A percentile compares a stretch with the other conserved stretches of the same genome.
These are phyloP conservation scores for Piper longum DNA, from an alignment of 164 flowering plant genomes.

Conservation along the genomic window DNA sequence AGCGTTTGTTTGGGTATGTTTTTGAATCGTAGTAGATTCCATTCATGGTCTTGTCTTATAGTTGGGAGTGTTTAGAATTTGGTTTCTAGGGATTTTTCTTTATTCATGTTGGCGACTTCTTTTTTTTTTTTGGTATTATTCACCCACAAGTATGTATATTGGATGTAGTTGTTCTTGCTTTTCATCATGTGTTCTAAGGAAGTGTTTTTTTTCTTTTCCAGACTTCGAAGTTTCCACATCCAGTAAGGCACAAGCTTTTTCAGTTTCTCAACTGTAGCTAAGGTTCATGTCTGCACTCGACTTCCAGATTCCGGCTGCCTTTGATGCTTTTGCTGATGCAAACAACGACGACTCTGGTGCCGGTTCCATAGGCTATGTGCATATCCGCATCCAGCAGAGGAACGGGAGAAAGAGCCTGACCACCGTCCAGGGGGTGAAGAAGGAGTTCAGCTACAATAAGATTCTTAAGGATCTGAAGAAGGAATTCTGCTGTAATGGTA, in stretches of 20 bases:
- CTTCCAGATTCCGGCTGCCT: slow-evolving; percentile 19
- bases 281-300: slow-evolving; percentile 28
- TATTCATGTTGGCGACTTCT: too few species aligned
- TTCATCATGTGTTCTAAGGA: too few species aligned
- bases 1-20: too few species aligned
- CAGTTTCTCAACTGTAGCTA: background rate
- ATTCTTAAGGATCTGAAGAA: slow-evolving; percentile 13
- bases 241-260: background rate
- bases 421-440: slow-evolving; percentile 20
- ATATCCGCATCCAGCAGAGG: slow-evolving; percentile 68
- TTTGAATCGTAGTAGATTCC: too few species aligned
- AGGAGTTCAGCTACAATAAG: slow-evolving; percentile 49
- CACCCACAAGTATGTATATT: too few species aligned
- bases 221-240: too few species aligned
- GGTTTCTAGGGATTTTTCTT: too few species aligned
- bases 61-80: too few species aligned
- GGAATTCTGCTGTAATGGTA: slow-evolving; percentile 16
- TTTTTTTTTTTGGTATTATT: too few species aligned
- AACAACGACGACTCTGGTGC: slow-evolving; percentile 27
- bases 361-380: slow-evolving; percentile 56
- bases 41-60: too few species aligned
- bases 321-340: slow-evolving; percentile 63
- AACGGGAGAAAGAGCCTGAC: slow-evolving; percentile 51
- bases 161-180: too few species aligned
- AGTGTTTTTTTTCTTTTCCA: too few species aligned